Conservation (phyloP, 345 rosid genomes). For the Microthlaspi erraticum region DNA sequence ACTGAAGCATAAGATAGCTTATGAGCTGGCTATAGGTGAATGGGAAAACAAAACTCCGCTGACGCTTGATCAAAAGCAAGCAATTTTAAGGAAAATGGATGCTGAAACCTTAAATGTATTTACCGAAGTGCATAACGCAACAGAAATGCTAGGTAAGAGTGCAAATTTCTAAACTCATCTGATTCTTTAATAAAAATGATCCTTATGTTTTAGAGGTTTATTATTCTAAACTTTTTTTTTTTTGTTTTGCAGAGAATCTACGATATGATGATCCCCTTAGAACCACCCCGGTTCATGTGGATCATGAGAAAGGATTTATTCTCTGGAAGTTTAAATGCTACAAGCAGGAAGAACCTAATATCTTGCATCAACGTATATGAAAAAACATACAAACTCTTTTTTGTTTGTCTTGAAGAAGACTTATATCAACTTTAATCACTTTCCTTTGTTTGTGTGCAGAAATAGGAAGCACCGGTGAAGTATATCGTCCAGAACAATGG, state of each 20-base stretch:
- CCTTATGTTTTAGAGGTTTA: background rate
- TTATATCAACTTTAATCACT: background rate
- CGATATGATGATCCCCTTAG: constrained; percentile 74
- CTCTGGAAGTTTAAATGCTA: constrained; percentile 71
- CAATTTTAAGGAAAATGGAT: constrained; percentile 54
- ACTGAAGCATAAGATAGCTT: constrained; percentile 56
- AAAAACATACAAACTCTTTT: constrained; percentile 9
- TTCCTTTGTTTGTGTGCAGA: constrained; percentile 48
- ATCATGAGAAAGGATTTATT: constrained; percentile 49
- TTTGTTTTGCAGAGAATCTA: constrained; percentile 46
- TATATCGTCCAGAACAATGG: constrained; percentile 65
- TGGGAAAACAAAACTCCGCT: constrained; percentile 52
- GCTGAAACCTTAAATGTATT: constrained; percentile 57
- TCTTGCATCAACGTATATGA: constrained; percentile 76
- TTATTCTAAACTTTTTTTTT: background rate
- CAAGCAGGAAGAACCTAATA: constrained; percentile 42
- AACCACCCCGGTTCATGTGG: constrained; percentile 59
- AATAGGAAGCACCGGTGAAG: constrained; percentile 47
- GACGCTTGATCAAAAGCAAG: constrained; percentile 54
- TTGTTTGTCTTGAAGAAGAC: constrained; percentile 1
- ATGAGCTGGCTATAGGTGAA: constrained; percentile 64
- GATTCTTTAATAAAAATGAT: background rate
- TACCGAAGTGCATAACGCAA: constrained; percentile 54
- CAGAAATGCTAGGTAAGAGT: constrained; percentile 52
- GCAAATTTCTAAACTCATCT: constrained; percentile 30